Evolutionary conservation across 305 asterid species (phyloP), one percentile per base, ranked within the genome.

Genomic region (Fraxinus paxiana): DNA sequence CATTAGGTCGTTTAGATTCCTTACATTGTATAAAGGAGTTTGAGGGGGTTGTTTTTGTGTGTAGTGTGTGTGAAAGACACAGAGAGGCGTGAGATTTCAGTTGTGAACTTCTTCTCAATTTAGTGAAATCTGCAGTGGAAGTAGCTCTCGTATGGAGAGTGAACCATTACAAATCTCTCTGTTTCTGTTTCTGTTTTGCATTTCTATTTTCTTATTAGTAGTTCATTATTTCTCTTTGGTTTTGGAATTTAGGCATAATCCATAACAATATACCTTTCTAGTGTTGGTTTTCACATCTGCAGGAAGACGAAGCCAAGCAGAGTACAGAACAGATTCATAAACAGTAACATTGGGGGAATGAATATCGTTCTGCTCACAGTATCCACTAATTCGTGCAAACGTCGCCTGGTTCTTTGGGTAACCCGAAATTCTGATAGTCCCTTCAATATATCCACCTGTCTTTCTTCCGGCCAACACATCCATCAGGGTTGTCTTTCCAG

Each of bases 261-360:
- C 73, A 65, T 28, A 76, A 34, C 8, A 30, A 8, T 12, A 71
- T 28, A 87, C 90, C 86, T 82, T 84, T 79, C 83, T 22, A 31
- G 78, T 61, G 72, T 76, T 82, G 18, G 46, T 73, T 4, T 81
- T 83, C 38, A 87, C 88, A 51, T 85, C 87, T 61, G 77, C 48
- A 5, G 90, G 84, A 77, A 87, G 90, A 80, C 89, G 89, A 24
- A 87, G 65, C 90, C 90, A 87, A 15, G 90, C 90, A 54, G 90
- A 87, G 51, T 85, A 87, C 6, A 87, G 63, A 0, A 85, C 77
- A 10, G 90, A 87, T 61, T 87, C 90, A 59, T 87, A 86, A 54
- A 84, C 87, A 3, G 90, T 87, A 35, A 87, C 87, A 75, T 82
- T 37, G 2, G 90, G 87, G 0, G 90, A 87, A 81, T 87, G 90